Conservation (phyloP, 495 filamentous ascomycete genomes). For the Neurospora sublineolata region DNA sequence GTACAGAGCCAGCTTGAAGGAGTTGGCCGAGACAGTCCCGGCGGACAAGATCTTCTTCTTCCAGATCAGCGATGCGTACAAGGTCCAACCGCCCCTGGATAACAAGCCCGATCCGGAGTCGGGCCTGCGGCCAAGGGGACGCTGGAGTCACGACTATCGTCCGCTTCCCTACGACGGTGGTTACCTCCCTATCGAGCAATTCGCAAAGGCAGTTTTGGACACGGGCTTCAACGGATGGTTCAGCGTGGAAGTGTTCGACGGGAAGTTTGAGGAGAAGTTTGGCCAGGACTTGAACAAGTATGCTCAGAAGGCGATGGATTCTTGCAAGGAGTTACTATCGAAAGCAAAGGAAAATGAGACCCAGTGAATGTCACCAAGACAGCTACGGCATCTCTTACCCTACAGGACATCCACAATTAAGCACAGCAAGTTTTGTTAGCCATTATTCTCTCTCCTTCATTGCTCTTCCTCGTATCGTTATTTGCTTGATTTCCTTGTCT, state of each 20-base stretch:
- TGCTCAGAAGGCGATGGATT: conserved; percentile 49
- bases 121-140: conserved; percentile 45
- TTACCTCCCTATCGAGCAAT: conserved; percentile 57
- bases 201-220: conserved; percentile 52
- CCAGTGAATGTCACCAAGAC: background rate
- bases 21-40: conserved; percentile 46
- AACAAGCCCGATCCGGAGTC: conserved; percentile 21
- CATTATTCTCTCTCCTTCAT: too few species aligned
- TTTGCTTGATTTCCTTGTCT: background rate
- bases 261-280: conserved; percentile 43
- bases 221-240: conserved; percentile 68
- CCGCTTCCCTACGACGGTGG: conserved; percentile 62
- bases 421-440: background rate
- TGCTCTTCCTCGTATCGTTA: background rate
- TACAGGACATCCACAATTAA: background rate
- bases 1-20: conserved; percentile 42
- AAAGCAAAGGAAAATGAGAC: background rate
- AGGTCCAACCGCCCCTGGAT: conserved; percentile 40
- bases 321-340: conserved; percentile 39
- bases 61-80: conserved; percentile 74
- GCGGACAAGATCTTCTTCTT: conserved; percentile 64
- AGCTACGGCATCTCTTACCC: background rate
- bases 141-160: conserved; percentile 63
- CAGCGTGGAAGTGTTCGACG: conserved; percentile 68
- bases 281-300: conserved; percentile 42